Percentiles rank a stretch among this genome's conserved stretches.
These are phyloP conservation scores for Leccinum pellstonianum DNA, from an alignment of 768 basidiomycete species.

Conservation along the genomic window DNA sequence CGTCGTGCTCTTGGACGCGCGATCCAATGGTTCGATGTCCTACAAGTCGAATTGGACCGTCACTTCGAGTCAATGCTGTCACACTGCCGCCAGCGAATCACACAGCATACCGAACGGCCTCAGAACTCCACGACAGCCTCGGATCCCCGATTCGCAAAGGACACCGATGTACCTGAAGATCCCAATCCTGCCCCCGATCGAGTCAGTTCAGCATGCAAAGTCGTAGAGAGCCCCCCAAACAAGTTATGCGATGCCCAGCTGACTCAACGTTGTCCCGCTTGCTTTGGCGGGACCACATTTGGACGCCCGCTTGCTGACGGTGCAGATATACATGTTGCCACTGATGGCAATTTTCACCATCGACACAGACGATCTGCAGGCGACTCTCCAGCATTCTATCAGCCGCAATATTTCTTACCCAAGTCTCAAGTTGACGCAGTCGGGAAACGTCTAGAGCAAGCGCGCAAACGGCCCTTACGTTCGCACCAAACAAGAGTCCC, in stretches of 20 bases:
- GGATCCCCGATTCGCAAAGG: background rate
- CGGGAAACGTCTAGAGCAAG: background rate
- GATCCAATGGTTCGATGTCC: slow-evolving; percentile 31
- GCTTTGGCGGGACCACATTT: background rate
- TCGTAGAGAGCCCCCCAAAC: background rate
- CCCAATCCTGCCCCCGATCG: background rate
- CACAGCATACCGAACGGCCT: background rate
- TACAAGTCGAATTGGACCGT: slow-evolving; percentile 15
- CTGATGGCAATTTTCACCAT: slow-evolving; percentile 8
- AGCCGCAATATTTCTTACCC: background rate
- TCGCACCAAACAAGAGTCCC: slow-evolving; percentile 13
- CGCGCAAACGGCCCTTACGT: background rate
- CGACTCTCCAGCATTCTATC: background rate
- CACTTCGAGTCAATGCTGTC: slow-evolving; percentile 3
- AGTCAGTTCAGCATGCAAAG: background rate
- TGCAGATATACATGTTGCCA: slow-evolving; percentile 3
- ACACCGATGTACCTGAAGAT: no score
- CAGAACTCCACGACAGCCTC: background rate
- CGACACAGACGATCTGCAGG: background rate
- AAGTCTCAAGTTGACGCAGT: background rate
- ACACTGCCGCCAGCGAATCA: background rate
- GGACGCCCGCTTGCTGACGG: background rate
- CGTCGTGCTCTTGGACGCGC: slow-evolving; percentile 25
- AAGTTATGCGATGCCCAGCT: background rate
- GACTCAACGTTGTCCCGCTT: background rate